Evolutionary conservation across 2,329 filamentous ascomycete species (phyloP), one percentile per base, ranked within the genome.

Genomic region (Coniochaeta sp.): DNA sequence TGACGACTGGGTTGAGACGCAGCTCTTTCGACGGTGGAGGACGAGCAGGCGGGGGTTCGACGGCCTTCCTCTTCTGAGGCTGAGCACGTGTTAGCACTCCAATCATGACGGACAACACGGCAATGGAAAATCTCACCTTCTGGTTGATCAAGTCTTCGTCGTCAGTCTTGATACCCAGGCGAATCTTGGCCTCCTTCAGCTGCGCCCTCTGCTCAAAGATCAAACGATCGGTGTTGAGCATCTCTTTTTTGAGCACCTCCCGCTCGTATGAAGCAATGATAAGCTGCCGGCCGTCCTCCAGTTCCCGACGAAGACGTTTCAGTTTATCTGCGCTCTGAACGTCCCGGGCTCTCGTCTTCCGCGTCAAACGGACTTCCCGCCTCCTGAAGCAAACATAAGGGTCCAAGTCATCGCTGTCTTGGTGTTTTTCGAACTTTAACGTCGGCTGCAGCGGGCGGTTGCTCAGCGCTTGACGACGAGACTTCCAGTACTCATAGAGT

Each of bases 351-450:
- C 95, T 85, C 40, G 95, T 99, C 78, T 98, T 99, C 68, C 95
- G 89, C 57, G 92, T 93, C 73, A 96, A 91, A 61, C 95, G 89
- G 55, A 96, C 90, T 75, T 99, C 95, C 64, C 95, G 90, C 67
- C 95, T 87, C 71, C 95, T 87, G 84, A 99, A 99, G 76, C 95
- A 99, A 69, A 99, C 93, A 76, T 96, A 99, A 57, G 95, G 95
- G 75, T 99, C 95, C 68, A 90, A 86, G 72, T 99, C 95, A 73
- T 99, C 95, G 63, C 89, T 96, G 65, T 98, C 93, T 71, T 91
- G 89, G 64, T 95, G 91, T 55, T 88, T 96, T 77, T 99, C 95
- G 66, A 96, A 95, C 78, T 97, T 97, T 72, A 98, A 85, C 24
- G 79, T 81, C 8, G 91, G 86, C 70, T 93, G 89, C 63, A 98